Base-by-base conservation (phyloP, 2,329 filamentous ascomycete species). In the Arachnomyces sp. region DNA sequence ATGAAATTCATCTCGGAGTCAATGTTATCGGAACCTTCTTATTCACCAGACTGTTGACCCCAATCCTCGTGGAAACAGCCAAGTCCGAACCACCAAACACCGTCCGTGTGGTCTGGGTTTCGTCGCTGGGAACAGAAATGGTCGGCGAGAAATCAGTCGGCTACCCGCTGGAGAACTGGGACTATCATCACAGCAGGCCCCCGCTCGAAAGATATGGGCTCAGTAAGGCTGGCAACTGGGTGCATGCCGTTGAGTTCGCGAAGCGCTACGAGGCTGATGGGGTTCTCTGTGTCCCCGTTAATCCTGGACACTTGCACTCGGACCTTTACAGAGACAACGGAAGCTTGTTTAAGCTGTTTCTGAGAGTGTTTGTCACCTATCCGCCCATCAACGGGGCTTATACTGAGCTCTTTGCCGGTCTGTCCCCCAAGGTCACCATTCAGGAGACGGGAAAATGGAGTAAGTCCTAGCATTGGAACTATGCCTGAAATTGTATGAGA, bases 401-500 rank as follows among this genome's bases (percentile, higher is more conserved):
- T 48, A 72, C 72, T 0, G 62, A 69, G 43, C 47, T 75, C 1
- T 76, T 65, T 43, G 63, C 70, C 1, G 71, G 61, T 0, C 54
- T 71, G 30, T 68, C 69, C 0, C 62, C 65, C 0, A 60, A 71
- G 0, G 54, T 74, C 3, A 68, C 61, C 0, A 30, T 61, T 1
- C 65, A 65, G 28, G 60, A 63, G 9, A 49, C 44, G 8, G 52
- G 52, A 3, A 33, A 32, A 17, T 56, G 47, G 17, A 40, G 25
- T 3, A 7, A 8, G 9, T 16, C 13, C 17, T 33, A 9, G 14
- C 7, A 9, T 33, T 33, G 1, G 14, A 15, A 17, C 25, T 31
- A n/a, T n/a, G n/a, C n/a, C n/a, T n/a, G n/a, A n/a, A n/a, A n/a
- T n/a, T n/a, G n/a, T n/a, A n/a, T n/a, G n/a, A n/a, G n/a, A n/a